Base-by-base conservation (phyloP, 495 filamentous ascomycete species). In the Aspergillus sclerotioniger region DNA sequence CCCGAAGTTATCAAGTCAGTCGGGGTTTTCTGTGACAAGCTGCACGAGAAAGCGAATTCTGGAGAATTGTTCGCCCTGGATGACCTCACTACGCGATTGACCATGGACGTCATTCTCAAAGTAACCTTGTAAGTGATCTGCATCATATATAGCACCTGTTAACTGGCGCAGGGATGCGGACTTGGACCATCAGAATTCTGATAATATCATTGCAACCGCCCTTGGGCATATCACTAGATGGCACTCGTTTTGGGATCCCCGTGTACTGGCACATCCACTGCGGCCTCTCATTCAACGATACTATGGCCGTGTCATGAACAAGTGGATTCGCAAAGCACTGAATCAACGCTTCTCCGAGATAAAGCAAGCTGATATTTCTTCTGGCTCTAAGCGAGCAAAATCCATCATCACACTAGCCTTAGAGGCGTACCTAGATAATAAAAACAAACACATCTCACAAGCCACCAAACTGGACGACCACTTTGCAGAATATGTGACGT, bases 401-500 rank as follows among this genome's bases (percentile, higher is more conserved):
- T 52, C 55, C 17, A 37, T 58, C 35, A 51, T 58, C 35, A 12
- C 47, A 2, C 55, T 58, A 12, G 55, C 55, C 6, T 35, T 58
- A 0, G 20, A 35, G 31, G 19, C 37, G 2, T 52, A 58, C 21
- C 17, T 56, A n/a, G 37, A 49, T 28, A 21, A 37, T 13, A 17
- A 56, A 21, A 25, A 41, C 13, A 13, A 41, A 41, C 15, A 41
- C 2, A 41, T 41, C 37, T 15, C 37, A 6, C 5, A 41, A 6
- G 13, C 37, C 10, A 41, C 37, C 8, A 41, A 41, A 1, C 25
- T 54, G 1, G 51, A 53, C 33, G 35, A 64, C 54, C 54, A 63
- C 64, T 67, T 66, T 66, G 54, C 61, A 67, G 68, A 60, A 67
- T 63, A 19, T 43, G 62, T 63, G 25, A 55, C 68, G 44, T 41